Base-by-base conservation (phyloP, 1,284 basidiomycete genomes). In the Puccinia horiana region DNA sequence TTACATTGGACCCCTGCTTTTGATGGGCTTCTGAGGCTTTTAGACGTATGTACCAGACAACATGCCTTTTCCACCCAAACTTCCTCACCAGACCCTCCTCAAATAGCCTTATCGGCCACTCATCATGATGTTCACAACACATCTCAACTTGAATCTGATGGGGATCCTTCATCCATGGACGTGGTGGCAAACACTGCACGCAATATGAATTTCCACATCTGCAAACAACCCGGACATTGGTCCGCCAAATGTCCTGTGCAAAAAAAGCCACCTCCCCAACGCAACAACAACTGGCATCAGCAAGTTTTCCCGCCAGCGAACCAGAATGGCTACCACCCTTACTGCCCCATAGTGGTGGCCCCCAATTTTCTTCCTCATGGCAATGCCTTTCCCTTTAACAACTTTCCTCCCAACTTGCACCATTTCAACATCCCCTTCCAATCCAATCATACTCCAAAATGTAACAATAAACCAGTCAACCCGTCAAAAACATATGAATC, bases 201-300 rank as follows among this genome's bases (percentile, higher is more conserved):
- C 11, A 63, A 52, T 23, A 20, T 4, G 16, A 52, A 52, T n/a
- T 65, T 16, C 37, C 61, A 70, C 40, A 42, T 23, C 16, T 40
- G 67, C 67, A 49, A 20, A 44, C n/a, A 44, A 47, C 42, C 47
- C 2, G 67, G 67, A 12, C 67, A 70, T 23, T 70, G 67, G 67
- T 5, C 67, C 2, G n/a, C 5, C 67, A 32, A 70, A 26, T 70
- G 67, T 20, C 67, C 67, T 37, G 8, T 11, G 14, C 29, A 20
- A 1, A 63, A 63, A 18, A 63, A 63, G n/a, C 49, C 49, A 12
- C 49, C 49, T 23, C 11, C 49, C 32, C 29, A 12, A 9, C 18
- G 14, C 1, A 42, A 29, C 63, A 32, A 32, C 12, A 2, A 2
- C 5, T n/a, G 32, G 8, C 29, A 35, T 12, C 35, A 2, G 4